Evolutionary conservation across 352 stramenopile genomes (phyloP).

Genomic region (Phytopythium boreale): DNA sequence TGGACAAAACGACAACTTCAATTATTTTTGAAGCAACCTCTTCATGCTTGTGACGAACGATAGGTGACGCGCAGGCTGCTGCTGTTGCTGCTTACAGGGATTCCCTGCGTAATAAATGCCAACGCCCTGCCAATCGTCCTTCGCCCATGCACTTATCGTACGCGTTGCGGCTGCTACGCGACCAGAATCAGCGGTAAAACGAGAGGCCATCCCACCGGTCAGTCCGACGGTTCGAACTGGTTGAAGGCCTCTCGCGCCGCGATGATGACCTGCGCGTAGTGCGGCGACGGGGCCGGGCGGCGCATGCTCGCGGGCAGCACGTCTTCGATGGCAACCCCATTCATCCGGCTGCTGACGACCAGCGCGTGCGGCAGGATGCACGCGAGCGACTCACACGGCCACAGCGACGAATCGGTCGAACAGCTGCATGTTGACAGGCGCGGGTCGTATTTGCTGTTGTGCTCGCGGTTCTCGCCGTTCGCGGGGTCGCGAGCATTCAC

Average conservation of each 20-base stretch:
- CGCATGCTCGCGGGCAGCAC: neutral
- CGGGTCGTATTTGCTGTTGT: conserved; percentile 28
- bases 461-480: conserved; percentile 14
- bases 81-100: too few relatives aligned
- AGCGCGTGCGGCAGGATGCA: conserved; percentile 58
- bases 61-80: too few relatives aligned
- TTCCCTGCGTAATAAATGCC: too few relatives aligned
- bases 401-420: conserved; percentile 16
- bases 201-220: neutral
- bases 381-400: conserved; percentile 48
- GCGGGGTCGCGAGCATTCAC: conserved; percentile 19
- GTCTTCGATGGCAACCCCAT: conserved; percentile 8
- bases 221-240: neutral
- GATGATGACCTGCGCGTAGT: conserved; percentile 36
- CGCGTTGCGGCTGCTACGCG: too few relatives aligned
- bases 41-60: too few relatives aligned
- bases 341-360: conserved; percentile 29
- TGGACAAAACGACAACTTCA: too few relatives aligned
- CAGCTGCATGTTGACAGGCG: conserved; percentile 44
- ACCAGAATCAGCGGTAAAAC: too few relatives aligned
- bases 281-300: conserved; percentile 3
- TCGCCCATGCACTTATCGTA: too few relatives aligned
- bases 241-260: conserved; percentile 26
- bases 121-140: too few relatives aligned
- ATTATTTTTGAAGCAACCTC: too few relatives aligned